Evolutionary conservation across 352 stramenopile species (phyloP), one percentile per base, ranked within the genome.

Genomic region (Globisporangium parvum): DNA sequence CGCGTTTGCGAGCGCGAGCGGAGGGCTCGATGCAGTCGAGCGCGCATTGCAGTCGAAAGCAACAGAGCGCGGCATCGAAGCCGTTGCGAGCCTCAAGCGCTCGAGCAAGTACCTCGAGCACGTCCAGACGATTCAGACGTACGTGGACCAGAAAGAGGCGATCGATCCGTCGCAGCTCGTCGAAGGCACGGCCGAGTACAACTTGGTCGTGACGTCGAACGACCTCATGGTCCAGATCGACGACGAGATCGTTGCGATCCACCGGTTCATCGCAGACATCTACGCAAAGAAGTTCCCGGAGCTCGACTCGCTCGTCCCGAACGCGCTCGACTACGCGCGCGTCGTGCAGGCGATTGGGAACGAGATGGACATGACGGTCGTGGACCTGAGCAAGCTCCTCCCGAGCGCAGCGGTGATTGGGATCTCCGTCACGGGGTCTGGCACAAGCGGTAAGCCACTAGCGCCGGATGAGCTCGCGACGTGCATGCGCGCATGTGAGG

Each of bases 231-330:
- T 92, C 50, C 78, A 95, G 52, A 96, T 98, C 47, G 89, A 98
- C 62, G 89, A 97, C 63, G 91, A 98, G 65, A 93, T 98, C 49
- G 70, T 74, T 20, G 77, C 75, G 5, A 84, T 97, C 37, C 92
- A 98, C 64, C 80, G 85, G 23, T 97, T 96, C 59, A 80, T 98
- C 40, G 74, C 85, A 4, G 90, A 98, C 44, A 61, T 95, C 9
- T 98, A 98, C 70, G 67, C 80, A 41, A 75, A 77, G 20, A 97
- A 98, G 68, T 98, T 99, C 66, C 92, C 95, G 0, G 94, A 98
- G 60, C 75, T 99, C 21, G 91, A 98, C 66, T 91, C 96, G 42
- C 71, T 98, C 14, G 75, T 99, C 23, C 83, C 91, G 8, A 95
- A 96, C 47, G 75, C 81, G 10, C 62, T 97, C 23, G 92, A 98